Percentiles rank a stretch among this genome's conserved stretches.
These are phyloP conservation scores for Gaillardinia entomophila DNA, from an alignment of 805 yeast species.

Conservation along the genomic window DNA sequence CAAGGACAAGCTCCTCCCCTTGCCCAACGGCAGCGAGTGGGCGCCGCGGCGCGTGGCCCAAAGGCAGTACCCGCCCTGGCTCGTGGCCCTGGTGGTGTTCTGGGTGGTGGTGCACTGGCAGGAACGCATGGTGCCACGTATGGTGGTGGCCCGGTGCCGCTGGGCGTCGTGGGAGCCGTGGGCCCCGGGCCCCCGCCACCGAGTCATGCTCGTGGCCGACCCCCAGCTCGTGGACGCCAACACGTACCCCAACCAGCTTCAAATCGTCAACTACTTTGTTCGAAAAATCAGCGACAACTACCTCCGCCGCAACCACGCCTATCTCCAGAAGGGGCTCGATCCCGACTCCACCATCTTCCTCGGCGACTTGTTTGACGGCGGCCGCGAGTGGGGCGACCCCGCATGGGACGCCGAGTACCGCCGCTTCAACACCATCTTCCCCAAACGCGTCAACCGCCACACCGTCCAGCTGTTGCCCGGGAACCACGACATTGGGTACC, in stretches of 20 bases:
- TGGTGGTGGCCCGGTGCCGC: not conserved
- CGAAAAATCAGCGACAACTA: constrained; percentile 68
- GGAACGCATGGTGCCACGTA: constrained; percentile 4
- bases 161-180: constrained; percentile 1
- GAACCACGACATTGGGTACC: constrained; percentile 96
- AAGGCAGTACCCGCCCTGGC: not conserved
- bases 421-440: constrained; percentile 66
- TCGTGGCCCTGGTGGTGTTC: constrained; percentile 27
- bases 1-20: constrained; percentile 8
- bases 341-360: constrained; percentile 77
- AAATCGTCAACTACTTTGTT: constrained; percentile 47
- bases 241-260: constrained; percentile 74
- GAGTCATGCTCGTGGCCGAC: constrained; percentile 70
- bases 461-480: constrained; percentile 58
- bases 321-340: constrained; percentile 48
- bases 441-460: constrained; percentile 41
- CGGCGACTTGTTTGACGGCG: constrained; percentile 95
- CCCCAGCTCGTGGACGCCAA: constrained; percentile 90
- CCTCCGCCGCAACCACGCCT: constrained; percentile 67
- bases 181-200: constrained; percentile 30
- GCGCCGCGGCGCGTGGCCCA: not conserved
- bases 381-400: constrained; percentile 72
- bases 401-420: constrained; percentile 64
- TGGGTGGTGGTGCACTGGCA: constrained; percentile 6
- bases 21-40: not conserved